Percentiles rank a stretch among this genome's conserved stretches.
Evolutionary conservation across 257 asterid genomes (phyloP).

Genomic region (Nicotiana tomentosiformis): DNA sequence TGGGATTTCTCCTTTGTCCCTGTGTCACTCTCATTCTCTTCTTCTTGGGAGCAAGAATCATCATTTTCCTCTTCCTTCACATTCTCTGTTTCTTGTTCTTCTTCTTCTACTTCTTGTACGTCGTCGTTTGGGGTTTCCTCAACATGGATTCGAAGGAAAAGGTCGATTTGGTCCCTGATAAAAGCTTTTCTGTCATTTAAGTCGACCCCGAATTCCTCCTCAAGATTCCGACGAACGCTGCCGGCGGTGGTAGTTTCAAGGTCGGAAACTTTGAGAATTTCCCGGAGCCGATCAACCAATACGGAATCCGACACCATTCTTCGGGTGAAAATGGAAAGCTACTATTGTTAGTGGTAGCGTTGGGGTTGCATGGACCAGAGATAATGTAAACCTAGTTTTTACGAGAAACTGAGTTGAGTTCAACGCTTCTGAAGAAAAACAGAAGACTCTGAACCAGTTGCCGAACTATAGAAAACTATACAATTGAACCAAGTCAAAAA

Average conservation of each 20-base stretch:
- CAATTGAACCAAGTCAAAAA: neutral
- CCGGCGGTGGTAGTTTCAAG: constrained; percentile 32
- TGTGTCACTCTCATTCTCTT: constrained; percentile 11
- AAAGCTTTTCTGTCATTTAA: constrained; percentile 26
- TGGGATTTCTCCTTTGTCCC: constrained; percentile 15
- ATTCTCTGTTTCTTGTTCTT: neutral
- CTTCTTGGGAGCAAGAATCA: constrained; percentile 6
- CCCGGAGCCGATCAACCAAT: constrained; percentile 31
- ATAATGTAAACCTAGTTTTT: neutral
- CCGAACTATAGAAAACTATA: neutral
- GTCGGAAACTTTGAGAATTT: constrained; percentile 31
- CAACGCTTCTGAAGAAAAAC: neutral
- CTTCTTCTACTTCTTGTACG: constrained; percentile 8
- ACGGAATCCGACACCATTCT: constrained; percentile 37
- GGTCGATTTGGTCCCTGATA: constrained; percentile 35
- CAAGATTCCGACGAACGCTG: constrained; percentile 37
- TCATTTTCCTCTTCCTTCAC: constrained; percentile 8
- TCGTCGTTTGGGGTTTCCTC: constrained; percentile 3
- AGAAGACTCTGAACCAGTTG: neutral
- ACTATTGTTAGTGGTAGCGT: neutral
- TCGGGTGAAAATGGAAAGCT: neutral
- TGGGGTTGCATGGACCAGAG: neutral
- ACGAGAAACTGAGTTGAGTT: neutral
- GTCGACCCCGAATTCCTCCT: constrained; percentile 33
- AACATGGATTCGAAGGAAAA: constrained; percentile 16